Conservation (phyloP, 345 rosid species). For the Arabis alpina region DNA sequence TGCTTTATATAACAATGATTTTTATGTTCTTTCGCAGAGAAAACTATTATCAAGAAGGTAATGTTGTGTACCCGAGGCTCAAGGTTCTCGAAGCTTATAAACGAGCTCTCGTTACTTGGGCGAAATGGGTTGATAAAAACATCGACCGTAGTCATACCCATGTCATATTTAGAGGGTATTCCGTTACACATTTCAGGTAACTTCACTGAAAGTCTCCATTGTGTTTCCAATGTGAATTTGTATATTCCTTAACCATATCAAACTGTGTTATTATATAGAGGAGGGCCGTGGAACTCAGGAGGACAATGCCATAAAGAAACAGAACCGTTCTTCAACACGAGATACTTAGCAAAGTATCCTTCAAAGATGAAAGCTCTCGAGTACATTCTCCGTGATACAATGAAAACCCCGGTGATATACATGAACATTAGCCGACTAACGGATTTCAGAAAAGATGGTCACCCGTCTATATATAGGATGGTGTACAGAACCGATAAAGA, state of each 20-base stretch:
- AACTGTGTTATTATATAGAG: conserved; percentile 45
- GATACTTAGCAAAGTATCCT: conserved; percentile 67
- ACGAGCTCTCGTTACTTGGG: conserved; percentile 86
- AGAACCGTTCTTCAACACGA: conserved; percentile 62
- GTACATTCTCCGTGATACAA: conserved; percentile 50
- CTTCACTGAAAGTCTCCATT: neutral
- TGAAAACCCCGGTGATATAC: conserved; percentile 69
- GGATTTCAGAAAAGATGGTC: conserved; percentile 83
- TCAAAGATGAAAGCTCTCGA: conserved; percentile 82
- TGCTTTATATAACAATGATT: conserved; percentile 5
- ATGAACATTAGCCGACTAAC: conserved; percentile 82
- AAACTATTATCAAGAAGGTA: conserved; percentile 89
- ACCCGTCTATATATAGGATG: conserved; percentile 78
- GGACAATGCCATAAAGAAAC: conserved; percentile 86
- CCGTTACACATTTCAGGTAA: conserved; percentile 86
- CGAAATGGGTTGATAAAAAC: conserved; percentile 79
- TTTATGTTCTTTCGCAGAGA: conserved; percentile 51
- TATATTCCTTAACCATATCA: neutral
- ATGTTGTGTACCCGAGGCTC: conserved; percentile 67
- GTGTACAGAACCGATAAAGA: conserved; percentile 55
- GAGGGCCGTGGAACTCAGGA: conserved; percentile 92
- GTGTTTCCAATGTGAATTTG: no score
- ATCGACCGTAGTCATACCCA: conserved; percentile 54
- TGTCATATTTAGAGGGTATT: conserved; percentile 80
- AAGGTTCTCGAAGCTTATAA: conserved; percentile 79